These are phyloP conservation scores for Fusarium concolor DNA, from an alignment of 2,329 filamentous ascomycete species.

Conservation along the genomic window DNA sequence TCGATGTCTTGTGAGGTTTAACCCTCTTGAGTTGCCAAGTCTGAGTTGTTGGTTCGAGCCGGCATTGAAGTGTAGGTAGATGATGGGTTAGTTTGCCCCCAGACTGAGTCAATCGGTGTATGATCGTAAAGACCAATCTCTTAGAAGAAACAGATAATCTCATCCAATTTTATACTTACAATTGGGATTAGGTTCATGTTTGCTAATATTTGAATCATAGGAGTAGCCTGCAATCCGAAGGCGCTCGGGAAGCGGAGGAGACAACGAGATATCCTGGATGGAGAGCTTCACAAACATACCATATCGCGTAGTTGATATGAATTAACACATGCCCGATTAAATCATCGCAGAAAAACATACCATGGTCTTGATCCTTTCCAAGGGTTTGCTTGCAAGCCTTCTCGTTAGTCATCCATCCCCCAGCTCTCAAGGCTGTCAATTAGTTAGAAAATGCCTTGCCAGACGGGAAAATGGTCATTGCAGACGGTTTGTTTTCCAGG, in stretches of 20 bases:
- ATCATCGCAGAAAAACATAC: not conserved
- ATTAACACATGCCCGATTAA: not conserved
- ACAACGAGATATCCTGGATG: too few relatives aligned
- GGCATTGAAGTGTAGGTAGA: not conserved
- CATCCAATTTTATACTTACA: too few relatives aligned
- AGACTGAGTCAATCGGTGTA: not conserved
- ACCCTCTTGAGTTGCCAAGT: not conserved
- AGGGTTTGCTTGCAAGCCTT: not conserved
- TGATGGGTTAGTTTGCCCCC: not conserved
- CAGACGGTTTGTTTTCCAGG: slow-evolving; percentile 11
- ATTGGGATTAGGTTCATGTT: not conserved
- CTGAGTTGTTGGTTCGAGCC: not conserved
- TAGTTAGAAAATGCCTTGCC: slow-evolving; percentile 42
- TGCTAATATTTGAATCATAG: not conserved
- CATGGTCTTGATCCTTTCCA: not conserved
- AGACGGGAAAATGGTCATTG: slow-evolving; percentile 9
- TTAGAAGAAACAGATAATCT: not conserved
- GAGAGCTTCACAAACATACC: not conserved
- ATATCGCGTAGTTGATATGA: not conserved
- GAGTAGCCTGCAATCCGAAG: not conserved
- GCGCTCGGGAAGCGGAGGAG: not conserved
- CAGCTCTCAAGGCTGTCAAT: slow-evolving; percentile 11
- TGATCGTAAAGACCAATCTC: not conserved
- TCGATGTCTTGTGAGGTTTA: not conserved
- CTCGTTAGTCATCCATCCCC: not conserved